Conservation (phyloP, 2,329 filamentous ascomycete species). For the Zasmidium citrigriseum region DNA sequence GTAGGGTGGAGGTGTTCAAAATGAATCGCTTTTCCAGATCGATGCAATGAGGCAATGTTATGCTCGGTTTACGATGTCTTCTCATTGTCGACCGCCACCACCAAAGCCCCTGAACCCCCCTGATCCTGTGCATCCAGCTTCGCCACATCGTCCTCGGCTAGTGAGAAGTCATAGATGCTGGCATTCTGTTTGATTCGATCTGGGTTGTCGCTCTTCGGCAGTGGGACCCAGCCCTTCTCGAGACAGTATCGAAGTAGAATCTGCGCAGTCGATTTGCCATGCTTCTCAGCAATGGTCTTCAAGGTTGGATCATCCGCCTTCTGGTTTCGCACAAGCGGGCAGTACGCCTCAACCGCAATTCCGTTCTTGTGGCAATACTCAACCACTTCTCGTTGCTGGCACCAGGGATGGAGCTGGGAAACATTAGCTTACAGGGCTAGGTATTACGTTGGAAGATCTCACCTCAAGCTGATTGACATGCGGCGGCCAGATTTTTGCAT, state of each 20-base stretch:
- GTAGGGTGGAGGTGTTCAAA: no score
- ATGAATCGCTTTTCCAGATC: no score
- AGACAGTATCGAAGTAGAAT: slow-evolving; percentile 78
- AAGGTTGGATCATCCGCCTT: slow-evolving; percentile 70
- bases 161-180: slow-evolving; percentile 61
- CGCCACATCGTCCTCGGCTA: slow-evolving; percentile 60
- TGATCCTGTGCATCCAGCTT: slow-evolving; percentile 53
- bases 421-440: no score
- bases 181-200: slow-evolving; percentile 68
- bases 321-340: slow-evolving; percentile 68
- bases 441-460: no score
- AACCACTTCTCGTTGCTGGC: slow-evolving; percentile 62
- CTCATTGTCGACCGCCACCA: slow-evolving; percentile 35
- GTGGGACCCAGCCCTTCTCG: slow-evolving; percentile 70
- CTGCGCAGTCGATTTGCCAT: slow-evolving; percentile 74
- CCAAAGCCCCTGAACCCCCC: slow-evolving; percentile 33
- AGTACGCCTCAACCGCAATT: slow-evolving; percentile 66
- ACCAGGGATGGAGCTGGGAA: slow-evolving; percentile 71
- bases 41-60: no score
- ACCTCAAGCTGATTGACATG: slow-evolving; percentile 74
- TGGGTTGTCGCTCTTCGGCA: slow-evolving; percentile 73
- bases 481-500: slow-evolving; percentile 69
- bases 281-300: slow-evolving; percentile 66
- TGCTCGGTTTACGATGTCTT: slow-evolving; percentile 6
- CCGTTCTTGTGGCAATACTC: slow-evolving; percentile 59